phyloP scores from a whole-genome alignment of 192 early-diverging fungal genomes.

The Podila verticillata region DNA sequence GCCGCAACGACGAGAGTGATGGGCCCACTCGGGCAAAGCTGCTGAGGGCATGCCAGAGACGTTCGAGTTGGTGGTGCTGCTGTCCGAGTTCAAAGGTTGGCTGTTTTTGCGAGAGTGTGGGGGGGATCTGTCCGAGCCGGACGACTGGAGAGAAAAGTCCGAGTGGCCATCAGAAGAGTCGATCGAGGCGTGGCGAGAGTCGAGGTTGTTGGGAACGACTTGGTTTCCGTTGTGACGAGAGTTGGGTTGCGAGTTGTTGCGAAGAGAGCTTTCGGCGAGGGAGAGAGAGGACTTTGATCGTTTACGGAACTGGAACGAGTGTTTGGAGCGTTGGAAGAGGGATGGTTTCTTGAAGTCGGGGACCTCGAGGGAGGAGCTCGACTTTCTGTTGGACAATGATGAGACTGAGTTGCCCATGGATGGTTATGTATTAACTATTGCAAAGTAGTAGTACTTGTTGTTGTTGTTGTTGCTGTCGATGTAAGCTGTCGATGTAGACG shows the following conservation, averaged over 20 bases:
- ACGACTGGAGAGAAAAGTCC: conserved; percentile 1
- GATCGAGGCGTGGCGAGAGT: conserved; percentile 8
- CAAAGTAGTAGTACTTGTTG: no score
- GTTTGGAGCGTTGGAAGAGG: conserved; percentile 45
- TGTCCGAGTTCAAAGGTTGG: conserved; percentile 6
- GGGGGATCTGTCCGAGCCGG: neutral
- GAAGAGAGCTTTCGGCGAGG: neutral
- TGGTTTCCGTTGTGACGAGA: conserved; percentile 4
- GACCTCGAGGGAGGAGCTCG: conserved; percentile 6
- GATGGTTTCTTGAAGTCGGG: conserved; percentile 24
- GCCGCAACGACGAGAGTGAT: conserved; percentile 32
- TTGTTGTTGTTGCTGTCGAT: no score
- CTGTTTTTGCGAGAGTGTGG: neutral
- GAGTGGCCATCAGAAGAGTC: conserved; percentile 29
- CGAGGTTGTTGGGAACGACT: conserved; percentile 7
- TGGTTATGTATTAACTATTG: no score
- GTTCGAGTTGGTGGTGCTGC: conserved; percentile 16
- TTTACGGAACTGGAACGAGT: conserved; percentile 29
- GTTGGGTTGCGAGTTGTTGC: neutral
- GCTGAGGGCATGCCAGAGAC: neutral
- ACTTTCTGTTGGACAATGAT: conserved; percentile 15
- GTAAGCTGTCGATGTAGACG: no score
- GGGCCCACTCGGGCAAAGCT: conserved; percentile 39
- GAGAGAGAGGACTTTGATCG: conserved; percentile 22
- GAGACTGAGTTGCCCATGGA: conserved; percentile 38